These are phyloP conservation scores for Globisporangium nagaii DNA, from an alignment of 352 stramenopile species.

Conservation along the genomic window DNA sequence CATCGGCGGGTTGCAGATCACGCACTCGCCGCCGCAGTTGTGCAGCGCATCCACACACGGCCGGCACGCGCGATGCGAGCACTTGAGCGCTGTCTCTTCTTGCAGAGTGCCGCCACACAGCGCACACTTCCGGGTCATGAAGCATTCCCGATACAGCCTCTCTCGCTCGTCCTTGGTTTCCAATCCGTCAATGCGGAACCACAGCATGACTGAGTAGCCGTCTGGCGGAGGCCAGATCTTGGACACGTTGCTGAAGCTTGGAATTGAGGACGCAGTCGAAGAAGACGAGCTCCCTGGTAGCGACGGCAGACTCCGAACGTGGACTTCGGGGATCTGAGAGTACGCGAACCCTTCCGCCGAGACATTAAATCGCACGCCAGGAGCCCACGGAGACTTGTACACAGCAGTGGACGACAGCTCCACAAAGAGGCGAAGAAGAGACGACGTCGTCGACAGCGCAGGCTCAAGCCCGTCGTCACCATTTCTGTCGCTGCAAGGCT, in stretches of 20 bases:
- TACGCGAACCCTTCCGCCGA: conserved; percentile 58
- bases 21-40: conserved; percentile 52
- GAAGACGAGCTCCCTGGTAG: conserved; percentile 4
- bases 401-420: neutral
- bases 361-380: conserved; percentile 37
- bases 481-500: neutral
- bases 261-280: conserved; percentile 17
- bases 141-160: conserved; percentile 49
- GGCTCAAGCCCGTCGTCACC: neutral
- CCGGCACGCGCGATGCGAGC: conserved; percentile 54
- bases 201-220: conserved; percentile 57
- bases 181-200: conserved; percentile 53
- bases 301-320: conserved; percentile 17
- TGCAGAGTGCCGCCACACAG: conserved; percentile 38
- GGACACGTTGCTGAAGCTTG: conserved; percentile 25
- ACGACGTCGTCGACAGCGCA: neutral
- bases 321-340: conserved; percentile 61
- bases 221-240: conserved; percentile 63
- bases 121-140: conserved; percentile 53
- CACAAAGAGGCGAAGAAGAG: conserved; percentile 8
- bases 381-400: neutral
- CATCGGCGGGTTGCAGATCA: conserved; percentile 66
- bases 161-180: conserved; percentile 63
- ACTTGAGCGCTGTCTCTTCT: conserved; percentile 60
- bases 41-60: conserved; percentile 50